A percentile compares a stretch with the other conserved stretches of the same genome.
Evolutionary conservation across 306 rosid genomes (phyloP).

Genomic region (Sicyos edulis): DNA sequence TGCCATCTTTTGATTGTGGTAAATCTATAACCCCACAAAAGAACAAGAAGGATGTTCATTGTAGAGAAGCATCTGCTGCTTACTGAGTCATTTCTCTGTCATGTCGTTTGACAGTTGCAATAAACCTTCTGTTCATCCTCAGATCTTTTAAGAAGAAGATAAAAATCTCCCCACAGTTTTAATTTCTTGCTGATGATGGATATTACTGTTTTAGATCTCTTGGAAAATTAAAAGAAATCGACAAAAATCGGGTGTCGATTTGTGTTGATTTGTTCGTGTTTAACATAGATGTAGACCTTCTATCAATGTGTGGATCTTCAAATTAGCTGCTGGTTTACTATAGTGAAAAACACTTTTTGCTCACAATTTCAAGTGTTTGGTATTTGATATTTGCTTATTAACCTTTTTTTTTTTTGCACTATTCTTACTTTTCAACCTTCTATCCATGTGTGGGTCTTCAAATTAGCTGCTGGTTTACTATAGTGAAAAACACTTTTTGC

Average conservation of each 20-base stretch:
- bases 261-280: neutral
- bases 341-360: neutral
- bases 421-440: neutral
- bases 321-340: no score
- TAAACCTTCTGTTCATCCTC: conserved; percentile 11
- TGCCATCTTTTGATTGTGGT: neutral
- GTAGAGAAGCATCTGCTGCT: conserved; percentile 1
- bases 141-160: neutral
- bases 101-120: conserved; percentile 2
- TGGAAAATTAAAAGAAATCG: neutral
- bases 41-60: neutral
- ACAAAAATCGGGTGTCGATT: neutral
- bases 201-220: conserved; percentile 1
- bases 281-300: neutral
- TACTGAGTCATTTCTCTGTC: conserved; percentile 13
- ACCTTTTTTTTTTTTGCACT: neutral
- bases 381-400: neutral
- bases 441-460: no score
- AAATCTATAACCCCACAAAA: neutral
- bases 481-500: neutral
- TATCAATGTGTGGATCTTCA: no score
- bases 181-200: neutral
- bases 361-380: neutral
- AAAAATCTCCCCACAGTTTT: neutral
- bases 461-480: no score